Evolutionary conservation across 163 green algal genomes (phyloP).

Genomic region (Volvox carteri): DNA sequence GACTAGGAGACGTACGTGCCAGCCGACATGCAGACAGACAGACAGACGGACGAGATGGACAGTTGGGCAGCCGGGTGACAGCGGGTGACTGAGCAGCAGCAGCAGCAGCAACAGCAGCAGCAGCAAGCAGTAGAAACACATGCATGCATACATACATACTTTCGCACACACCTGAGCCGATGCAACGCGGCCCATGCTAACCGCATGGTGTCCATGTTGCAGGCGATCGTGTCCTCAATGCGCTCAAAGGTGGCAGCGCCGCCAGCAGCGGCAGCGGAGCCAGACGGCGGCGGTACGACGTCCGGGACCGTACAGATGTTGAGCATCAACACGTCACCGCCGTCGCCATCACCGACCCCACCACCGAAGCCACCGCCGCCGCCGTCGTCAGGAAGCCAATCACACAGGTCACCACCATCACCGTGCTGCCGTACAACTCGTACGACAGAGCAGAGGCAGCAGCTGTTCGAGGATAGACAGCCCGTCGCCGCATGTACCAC

Average conservation of each 20-base stretch:
- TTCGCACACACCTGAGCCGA: constrained; percentile 2
- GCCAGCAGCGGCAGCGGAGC: background rate
- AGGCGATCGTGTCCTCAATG: background rate
- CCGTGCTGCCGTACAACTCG: background rate
- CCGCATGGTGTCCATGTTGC: constrained; percentile 32
- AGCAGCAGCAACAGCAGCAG: no score
- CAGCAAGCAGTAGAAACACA: no score
- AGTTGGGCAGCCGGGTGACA: no score
- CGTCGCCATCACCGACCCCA: background rate
- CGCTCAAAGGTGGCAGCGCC: background rate
- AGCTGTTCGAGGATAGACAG: constrained; percentile 41
- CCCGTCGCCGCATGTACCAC: background rate
- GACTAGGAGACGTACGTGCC: no score
- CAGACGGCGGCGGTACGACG: background rate
- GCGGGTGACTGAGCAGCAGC: no score
- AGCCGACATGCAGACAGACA: no score
- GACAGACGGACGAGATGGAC: no score
- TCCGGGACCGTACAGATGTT: constrained; percentile 28
- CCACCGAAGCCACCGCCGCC: background rate
- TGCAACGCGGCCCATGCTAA: constrained; percentile 40
- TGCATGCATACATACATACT: constrained; percentile 1
- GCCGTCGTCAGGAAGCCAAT: background rate
- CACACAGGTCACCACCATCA: background rate
- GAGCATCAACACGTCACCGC: constrained; percentile 15
- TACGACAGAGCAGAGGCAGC: constrained; percentile 13